Evolutionary conservation across 768 basidiomycete species (phyloP).

Genomic region (Tulasnella sp.): DNA sequence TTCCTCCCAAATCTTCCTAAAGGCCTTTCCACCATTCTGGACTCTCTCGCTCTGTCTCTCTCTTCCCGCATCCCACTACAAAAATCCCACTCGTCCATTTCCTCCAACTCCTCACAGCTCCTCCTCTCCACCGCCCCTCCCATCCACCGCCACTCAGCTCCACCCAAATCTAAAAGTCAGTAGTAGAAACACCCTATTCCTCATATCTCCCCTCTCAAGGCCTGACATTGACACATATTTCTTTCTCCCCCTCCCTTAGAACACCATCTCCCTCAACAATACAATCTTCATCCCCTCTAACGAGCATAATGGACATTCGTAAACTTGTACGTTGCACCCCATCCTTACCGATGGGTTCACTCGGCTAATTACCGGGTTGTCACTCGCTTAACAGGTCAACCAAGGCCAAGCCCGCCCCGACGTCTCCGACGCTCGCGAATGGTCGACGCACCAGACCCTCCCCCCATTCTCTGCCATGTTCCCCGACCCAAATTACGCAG

Average conservation of each 20-base stretch:
- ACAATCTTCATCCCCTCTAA: neutral
- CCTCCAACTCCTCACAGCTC: neutral
- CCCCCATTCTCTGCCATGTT: conserved; percentile 15
- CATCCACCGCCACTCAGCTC: neutral
- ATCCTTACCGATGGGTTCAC: too few relatives aligned
- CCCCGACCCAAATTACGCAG: neutral
- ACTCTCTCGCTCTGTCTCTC: too few relatives aligned
- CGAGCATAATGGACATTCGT: conserved; percentile 12
- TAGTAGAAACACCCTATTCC: neutral
- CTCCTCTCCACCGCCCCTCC: neutral
- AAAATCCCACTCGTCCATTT: neutral
- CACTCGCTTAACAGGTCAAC: neutral
- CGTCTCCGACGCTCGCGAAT: conserved; percentile 5
- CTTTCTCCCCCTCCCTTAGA: neutral
- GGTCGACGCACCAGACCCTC: conserved; percentile 11
- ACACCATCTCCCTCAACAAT: neutral
- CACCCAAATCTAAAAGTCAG: neutral
- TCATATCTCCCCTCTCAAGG: neutral
- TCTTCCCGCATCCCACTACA: neutral
- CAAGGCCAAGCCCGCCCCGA: conserved; percentile 7
- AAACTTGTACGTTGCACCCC: conserved; percentile 1
- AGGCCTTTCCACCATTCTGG: neutral
- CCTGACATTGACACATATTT: neutral
- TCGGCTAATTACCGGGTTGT: neutral
- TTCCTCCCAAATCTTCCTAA: neutral